Base-by-base conservation (phyloP, 2,329 filamentous ascomycete species). In the Blastomyces emzantsi region DNA sequence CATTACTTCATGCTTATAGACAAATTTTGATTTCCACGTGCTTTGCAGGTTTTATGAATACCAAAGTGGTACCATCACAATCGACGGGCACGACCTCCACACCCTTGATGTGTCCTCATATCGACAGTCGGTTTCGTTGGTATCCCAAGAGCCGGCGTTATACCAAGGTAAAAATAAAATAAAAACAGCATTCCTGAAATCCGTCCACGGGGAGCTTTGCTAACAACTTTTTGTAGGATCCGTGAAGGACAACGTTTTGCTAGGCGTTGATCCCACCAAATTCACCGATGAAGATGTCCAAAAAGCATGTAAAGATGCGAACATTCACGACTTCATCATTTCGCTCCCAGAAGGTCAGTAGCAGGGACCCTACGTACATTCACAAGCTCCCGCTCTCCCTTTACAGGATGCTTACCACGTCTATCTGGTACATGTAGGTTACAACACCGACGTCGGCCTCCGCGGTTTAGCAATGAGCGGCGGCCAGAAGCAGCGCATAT, bases 401-500 rank as follows among this genome's bases (percentile, higher is more conserved):
- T 28, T 2, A 43, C 43, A 28, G 2, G 19, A 28, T 45, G 17
- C 43, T 59, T 5, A 43, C 30, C 28, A 22, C 19, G 1, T 45
- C 11, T 36, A 25, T 39, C 60, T 15, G 22, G 36, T 39, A 39
- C 19, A 49, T 22, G 25, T 57, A 45, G 66, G 81, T 0, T 79
- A 82, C 62, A 67, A 71, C 45, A 85, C 82, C 0, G 72, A 78
- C 22, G 77, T 80, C 15, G 81, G 82, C 0, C 76, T 74, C 49
- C 81, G 83, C 65, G 81, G 80, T 0, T 71, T 75, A 0, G 74
- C 79, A 1, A 75, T 85, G 9, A 80, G 77, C 19, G 83, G 83
- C 2, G 83, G 83, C 0, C 83, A 85, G 68, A 78, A 81, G 58
- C 83, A 86, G 68, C 77, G 83, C 0, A 75, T 85, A 2, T 80